Evolutionary conservation across 2,329 filamentous ascomycete species (phyloP).

Genomic region (Diaporthe sp.): DNA sequence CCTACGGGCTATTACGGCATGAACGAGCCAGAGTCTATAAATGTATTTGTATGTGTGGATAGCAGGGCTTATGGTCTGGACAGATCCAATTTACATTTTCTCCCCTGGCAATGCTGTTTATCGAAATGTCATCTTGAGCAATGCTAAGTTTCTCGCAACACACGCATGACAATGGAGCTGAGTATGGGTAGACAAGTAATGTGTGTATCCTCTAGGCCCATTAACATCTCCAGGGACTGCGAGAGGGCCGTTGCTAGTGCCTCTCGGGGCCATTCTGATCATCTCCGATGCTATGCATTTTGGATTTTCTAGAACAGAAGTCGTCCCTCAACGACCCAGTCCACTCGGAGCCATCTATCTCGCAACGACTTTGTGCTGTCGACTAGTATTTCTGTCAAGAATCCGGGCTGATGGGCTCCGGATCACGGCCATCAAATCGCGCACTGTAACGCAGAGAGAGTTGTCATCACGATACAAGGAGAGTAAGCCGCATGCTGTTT

Average conservation of each 20-base stretch:
- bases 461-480: not conserved
- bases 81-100: not conserved
- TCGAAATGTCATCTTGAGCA: constrained; percentile 8
- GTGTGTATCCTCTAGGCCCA: no score
- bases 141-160: constrained; percentile 54
- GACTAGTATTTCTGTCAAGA: no score
- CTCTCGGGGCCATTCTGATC: no score
- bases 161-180: constrained; percentile 63
- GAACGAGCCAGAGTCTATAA: not conserved
- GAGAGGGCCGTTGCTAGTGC: no score
- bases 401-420: not conserved
- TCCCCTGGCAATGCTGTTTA: not conserved
- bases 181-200: not conserved
- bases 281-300: no score
- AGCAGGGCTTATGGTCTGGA: not conserved
- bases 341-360: no score
- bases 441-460: no score
- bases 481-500: not conserved
- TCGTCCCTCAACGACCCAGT: no score
- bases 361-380: no score
- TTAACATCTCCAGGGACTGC: no score
- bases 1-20: constrained; percentile 58
- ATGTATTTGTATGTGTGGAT: not conserved
- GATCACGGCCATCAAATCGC: not conserved
- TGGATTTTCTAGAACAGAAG: no score